Evolutionary conservation across 202 grass and related monocot species (phyloP), one percentile per base, ranked within the genome.

Genomic region (Panicum virgatum): DNA sequence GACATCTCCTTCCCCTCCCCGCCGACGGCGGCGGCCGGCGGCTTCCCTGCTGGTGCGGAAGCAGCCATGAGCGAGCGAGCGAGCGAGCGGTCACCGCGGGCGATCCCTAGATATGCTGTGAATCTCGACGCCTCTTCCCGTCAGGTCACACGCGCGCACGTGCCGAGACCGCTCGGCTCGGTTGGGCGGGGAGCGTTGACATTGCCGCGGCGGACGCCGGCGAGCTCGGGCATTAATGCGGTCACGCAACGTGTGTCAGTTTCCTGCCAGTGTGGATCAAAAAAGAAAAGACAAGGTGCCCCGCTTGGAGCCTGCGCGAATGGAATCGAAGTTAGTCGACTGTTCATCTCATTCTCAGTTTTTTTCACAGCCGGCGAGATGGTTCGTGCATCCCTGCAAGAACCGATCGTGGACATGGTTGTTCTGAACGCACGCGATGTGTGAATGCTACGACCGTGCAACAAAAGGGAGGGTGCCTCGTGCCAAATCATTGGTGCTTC

Each of bases 1-100:
- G 87, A 74, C 96, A 93, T 91, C 80, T 82, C 72, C 36, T 87
- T 63, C 38, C 68, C 54, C 36, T 87, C 69, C 38, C 68, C 54
- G 2, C 2, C 19, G 43, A 54, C 77, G 38, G 62, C n/a, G n/a
- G n/a, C 77, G 45, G 30, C 25, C 18, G 26, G 42, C 72, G 81
- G 62, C 64, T 77, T 54, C 43, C 26, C 81, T 71, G 26, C 84
- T 88, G 72, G 44, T 59, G 80, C 57, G 85, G 64, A 62, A 6
- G 57, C 73, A 32, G 30, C 6, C 46, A 64, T 30, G 36, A 44
- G 4, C 60, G 14, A 22, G 14, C n/a, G n/a, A n/a, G n/a, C n/a
- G n/a, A n/a, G n/a, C 2, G 71, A 19, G 12, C 4, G 45, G 4
- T 80, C 5, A 27, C 14, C 8, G 8, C 19, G 34, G n/a, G 5